A percentile compares a stretch with the other conserved stretches of the same genome.
phyloP scores from a whole-genome alignment of 441 rosid species.

The Sinapis alba region DNA sequence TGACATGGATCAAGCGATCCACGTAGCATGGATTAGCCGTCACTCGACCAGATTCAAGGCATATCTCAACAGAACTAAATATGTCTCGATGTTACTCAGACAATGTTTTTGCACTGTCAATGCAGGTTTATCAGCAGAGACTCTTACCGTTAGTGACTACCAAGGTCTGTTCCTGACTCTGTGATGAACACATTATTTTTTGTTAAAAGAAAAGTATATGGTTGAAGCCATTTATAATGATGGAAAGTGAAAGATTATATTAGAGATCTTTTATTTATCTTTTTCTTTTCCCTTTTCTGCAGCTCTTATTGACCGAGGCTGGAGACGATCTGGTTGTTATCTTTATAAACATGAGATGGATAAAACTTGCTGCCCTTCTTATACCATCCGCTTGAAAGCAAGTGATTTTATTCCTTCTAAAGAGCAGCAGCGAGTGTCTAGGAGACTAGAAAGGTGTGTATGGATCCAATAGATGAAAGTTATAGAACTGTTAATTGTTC shows the following conservation, averaged over 20 bases:
- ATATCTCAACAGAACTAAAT: no score
- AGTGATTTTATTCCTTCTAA: slow-evolving; percentile 75
- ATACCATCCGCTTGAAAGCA: slow-evolving; percentile 82
- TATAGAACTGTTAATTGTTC: neutral
- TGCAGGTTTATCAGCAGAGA: slow-evolving; percentile 69
- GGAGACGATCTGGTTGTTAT: slow-evolving; percentile 92
- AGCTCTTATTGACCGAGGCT: slow-evolving; percentile 95
- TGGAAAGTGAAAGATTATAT: neutral
- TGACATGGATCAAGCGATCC: no score
- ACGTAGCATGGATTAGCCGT: no score
- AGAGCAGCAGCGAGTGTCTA: slow-evolving; percentile 74
- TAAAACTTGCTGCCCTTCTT: slow-evolving; percentile 92
- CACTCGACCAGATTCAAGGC: no score
- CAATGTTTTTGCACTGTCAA: slow-evolving; percentile 7
- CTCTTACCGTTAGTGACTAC: slow-evolving; percentile 84
- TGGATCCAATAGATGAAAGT: neutral
- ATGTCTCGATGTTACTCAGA: neutral
- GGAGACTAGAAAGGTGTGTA: slow-evolving; percentile 65
- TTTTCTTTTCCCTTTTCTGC: neutral
- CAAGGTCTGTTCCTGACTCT: slow-evolving; percentile 59
- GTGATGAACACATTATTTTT: slow-evolving; percentile 13
- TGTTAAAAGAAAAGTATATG: neutral
- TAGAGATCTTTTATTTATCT: neutral
- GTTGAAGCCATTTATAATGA: neutral
- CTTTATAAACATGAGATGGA: slow-evolving; percentile 94